phyloP scores from a whole-genome alignment of 2,329 filamentous ascomycete genomes.

The Sporothrix dimorphospora region DNA sequence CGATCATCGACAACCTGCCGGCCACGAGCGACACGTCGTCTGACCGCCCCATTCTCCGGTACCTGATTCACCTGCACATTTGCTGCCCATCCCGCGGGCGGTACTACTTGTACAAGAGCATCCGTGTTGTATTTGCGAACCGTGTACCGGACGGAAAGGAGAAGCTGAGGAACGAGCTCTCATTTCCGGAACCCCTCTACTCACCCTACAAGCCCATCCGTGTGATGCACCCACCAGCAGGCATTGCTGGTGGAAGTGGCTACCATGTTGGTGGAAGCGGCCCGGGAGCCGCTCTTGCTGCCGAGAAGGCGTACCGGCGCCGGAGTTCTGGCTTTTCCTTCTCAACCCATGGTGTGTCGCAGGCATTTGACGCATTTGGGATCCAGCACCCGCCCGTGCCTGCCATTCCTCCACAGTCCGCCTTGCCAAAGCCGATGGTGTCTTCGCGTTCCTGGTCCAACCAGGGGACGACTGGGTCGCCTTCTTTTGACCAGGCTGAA shows the following conservation, averaged over 20 bases:
- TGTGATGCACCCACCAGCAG: slow-evolving; percentile 49
- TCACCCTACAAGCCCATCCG: slow-evolving; percentile 76
- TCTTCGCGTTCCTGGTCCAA: not conserved
- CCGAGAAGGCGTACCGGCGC: slow-evolving; percentile 62
- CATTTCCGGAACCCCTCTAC: slow-evolving; percentile 84
- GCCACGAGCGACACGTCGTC: slow-evolving; percentile 37
- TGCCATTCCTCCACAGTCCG: slow-evolving; percentile 25
- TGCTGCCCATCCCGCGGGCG: slow-evolving; percentile 83
- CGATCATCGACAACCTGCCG: slow-evolving; percentile 68
- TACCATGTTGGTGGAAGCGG: slow-evolving; percentile 40
- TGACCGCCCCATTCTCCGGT: slow-evolving; percentile 76
- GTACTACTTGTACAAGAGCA: slow-evolving; percentile 87
- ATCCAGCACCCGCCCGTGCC: slow-evolving; percentile 35
- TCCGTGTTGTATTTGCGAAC: slow-evolving; percentile 95
- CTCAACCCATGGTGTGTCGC: slow-evolving; percentile 36
- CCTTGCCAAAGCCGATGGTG: slow-evolving; percentile 32
- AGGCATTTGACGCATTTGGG: slow-evolving; percentile 45
- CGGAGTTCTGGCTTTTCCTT: slow-evolving; percentile 58
- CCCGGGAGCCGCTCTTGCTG: slow-evolving; percentile 54
- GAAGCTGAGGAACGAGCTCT: slow-evolving; percentile 85
- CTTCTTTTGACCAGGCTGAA: slow-evolving; percentile 52
- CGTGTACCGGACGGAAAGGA: slow-evolving; percentile 95
- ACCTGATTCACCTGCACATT: slow-evolving; percentile 90
- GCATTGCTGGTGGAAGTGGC: slow-evolving; percentile 32
- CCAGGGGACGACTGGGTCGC: slow-evolving; percentile 51